Percentiles rank a stretch among this genome's conserved stretches.
phyloP scores from a whole-genome alignment of 2,329 filamentous ascomycete species.

The Byssoonygena ceratinophila region DNA sequence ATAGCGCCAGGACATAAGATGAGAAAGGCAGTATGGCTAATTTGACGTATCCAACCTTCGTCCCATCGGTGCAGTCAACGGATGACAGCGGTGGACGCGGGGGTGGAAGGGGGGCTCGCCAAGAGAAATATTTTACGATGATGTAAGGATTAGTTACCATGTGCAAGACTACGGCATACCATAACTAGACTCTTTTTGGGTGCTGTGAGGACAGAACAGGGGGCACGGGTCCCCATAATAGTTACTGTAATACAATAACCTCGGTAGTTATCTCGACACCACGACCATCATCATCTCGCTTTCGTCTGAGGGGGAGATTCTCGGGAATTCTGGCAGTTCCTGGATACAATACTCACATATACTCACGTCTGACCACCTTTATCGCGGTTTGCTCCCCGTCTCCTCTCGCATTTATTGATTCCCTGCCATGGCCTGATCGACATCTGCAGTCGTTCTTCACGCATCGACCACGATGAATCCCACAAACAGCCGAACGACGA shows the following conservation, averaged over 20 bases:
- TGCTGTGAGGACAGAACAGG: not conserved
- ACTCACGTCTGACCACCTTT: not conserved
- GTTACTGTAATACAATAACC: constrained; percentile 12
- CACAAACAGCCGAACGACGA: constrained; percentile 25
- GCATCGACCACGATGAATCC: constrained; percentile 26
- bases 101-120: too few species aligned
- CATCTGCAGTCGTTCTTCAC: not conserved
- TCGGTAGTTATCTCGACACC: constrained; percentile 8
- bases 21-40: too few species aligned
- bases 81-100: too few species aligned
- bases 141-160: too few species aligned
- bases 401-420: not conserved
- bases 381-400: too few species aligned
- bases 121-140: too few species aligned
- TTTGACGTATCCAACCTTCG: too few species aligned
- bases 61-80: too few species aligned
- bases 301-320: constrained; percentile 5
- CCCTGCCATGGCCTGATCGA: too few species aligned
- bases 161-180: too few species aligned
- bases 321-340: not conserved
- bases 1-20: too few species aligned
- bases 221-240: constrained; percentile 1
- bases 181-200: too few species aligned
- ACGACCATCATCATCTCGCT: not conserved
- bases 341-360: not conserved